These are phyloP conservation scores for Irpex rosettiformis DNA, from an alignment of 1,284 basidiomycete species.

Conservation along the genomic window DNA sequence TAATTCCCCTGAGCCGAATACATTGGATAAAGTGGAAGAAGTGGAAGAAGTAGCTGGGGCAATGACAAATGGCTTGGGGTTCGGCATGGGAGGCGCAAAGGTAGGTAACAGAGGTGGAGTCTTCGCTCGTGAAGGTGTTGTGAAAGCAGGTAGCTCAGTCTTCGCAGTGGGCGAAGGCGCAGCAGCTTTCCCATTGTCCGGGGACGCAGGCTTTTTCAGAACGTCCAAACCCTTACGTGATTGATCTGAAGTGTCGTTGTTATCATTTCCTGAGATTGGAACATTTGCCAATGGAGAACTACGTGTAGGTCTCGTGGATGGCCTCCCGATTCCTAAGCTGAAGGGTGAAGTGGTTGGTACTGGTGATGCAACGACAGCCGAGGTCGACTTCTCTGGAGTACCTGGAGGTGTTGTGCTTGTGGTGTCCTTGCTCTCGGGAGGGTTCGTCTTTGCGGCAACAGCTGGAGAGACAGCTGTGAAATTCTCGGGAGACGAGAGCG, in stretches of 20 bases:
- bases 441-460: conserved; percentile 12
- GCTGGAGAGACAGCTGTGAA: conserved; percentile 4
- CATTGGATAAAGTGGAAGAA: conserved; percentile 13
- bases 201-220: background rate
- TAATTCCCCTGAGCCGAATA: conserved; percentile 7
- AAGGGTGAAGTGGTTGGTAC: conserved; percentile 12
- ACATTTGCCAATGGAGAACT: conserved; percentile 27
- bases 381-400: conserved; percentile 43
- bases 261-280: conserved; percentile 22
- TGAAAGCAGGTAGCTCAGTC: background rate
- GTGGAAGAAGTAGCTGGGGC: conserved; percentile 14
- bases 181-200: conserved; percentile 10
- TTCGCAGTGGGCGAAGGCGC: conserved; percentile 8
- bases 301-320: conserved; percentile 25
- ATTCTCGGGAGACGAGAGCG: conserved; percentile 8
- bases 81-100: conserved; percentile 17
- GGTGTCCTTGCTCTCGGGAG: conserved; percentile 28
- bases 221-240: background rate
- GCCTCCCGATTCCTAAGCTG: conserved; percentile 20
- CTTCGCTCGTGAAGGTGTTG: conserved; percentile 22
- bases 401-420: conserved; percentile 47
- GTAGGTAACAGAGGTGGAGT: conserved; percentile 37
- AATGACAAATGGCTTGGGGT: conserved; percentile 20
- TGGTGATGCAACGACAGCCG: conserved; percentile 12
- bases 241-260: conserved; percentile 8